These are phyloP conservation scores for Fraxinus ornus DNA, from an alignment of 305 asterid species.

Conservation along the genomic window DNA sequence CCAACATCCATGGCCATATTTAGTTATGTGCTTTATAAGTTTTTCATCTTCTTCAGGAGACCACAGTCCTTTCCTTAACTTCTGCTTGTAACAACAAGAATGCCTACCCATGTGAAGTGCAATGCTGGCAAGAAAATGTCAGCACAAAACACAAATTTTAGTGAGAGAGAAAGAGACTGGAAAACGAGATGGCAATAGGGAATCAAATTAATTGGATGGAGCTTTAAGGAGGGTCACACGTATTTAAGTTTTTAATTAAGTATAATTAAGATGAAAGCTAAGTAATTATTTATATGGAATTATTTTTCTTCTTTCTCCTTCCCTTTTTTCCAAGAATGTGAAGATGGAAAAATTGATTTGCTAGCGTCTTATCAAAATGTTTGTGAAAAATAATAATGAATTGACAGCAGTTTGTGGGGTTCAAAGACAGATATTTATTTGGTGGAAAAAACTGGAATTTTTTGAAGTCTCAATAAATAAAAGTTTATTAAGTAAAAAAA, in stretches of 20 bases:
- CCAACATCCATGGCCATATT: slow-evolving; percentile 89
- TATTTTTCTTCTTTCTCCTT: not conserved
- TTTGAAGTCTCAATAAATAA: not conserved
- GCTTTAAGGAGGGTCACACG: slow-evolving; percentile 62
- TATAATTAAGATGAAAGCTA: not conserved
- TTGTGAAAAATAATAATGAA: slow-evolving; percentile 52
- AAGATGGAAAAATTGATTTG: slow-evolving; percentile 37
- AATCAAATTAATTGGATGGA: slow-evolving; percentile 36
- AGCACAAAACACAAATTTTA: slow-evolving; percentile 13
- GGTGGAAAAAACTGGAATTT: slow-evolving; percentile 38
- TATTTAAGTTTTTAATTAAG: slow-evolving; percentile 34
- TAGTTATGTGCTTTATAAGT: slow-evolving; percentile 67
- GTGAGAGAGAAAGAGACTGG: slow-evolving; percentile 15
- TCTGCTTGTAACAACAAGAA: slow-evolving; percentile 87
- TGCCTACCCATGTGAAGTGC: slow-evolving; percentile 74
- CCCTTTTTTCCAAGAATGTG: slow-evolving; percentile 11
- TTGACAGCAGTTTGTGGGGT: slow-evolving; percentile 87
- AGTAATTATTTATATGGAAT: not conserved
- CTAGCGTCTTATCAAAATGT: slow-evolving; percentile 38
- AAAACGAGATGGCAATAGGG: slow-evolving; percentile 47
- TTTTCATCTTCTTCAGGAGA: slow-evolving; percentile 87
- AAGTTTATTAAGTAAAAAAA: slow-evolving; percentile 1
- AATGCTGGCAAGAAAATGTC: slow-evolving; percentile 27
- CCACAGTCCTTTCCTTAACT: slow-evolving; percentile 87
- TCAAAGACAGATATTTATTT: slow-evolving; percentile 64